Conservation (phyloP, 1,139 yeast species). For the Taphrina flavorubra region DNA sequence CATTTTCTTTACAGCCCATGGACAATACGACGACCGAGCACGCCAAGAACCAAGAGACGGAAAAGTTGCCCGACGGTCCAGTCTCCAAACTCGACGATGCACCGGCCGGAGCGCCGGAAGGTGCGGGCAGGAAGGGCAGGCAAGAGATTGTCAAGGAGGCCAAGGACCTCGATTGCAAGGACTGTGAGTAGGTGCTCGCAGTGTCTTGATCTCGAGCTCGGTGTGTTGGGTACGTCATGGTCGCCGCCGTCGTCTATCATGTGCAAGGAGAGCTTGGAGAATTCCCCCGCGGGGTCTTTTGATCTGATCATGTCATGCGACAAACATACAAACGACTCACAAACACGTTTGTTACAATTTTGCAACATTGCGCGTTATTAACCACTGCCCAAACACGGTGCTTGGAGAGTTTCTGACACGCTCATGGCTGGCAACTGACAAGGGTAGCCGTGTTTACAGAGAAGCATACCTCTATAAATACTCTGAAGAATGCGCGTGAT, state of each 20-base stretch:
- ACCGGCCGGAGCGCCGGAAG: constrained; percentile 25
- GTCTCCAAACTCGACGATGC: constrained; percentile 24
- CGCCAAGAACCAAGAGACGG: constrained; percentile 28
- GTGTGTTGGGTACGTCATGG: neutral
- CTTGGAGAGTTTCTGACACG: neutral
- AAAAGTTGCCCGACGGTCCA: constrained; percentile 32
- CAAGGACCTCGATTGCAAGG: constrained; percentile 25
- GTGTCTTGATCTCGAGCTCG: neutral
- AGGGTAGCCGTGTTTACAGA: neutral
- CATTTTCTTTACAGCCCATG: constrained; percentile 9
- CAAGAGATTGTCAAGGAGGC: constrained; percentile 29
- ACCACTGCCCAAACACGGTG: neutral
- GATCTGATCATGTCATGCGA: too few species aligned
- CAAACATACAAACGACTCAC: too few species aligned
- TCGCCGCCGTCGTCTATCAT: neutral
- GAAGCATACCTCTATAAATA: constrained; percentile 16
- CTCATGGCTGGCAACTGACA: neutral
- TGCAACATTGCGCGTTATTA: too few species aligned
- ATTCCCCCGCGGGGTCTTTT: too few species aligned
- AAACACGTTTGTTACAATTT: too few species aligned
- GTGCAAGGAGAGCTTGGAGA: too few species aligned
- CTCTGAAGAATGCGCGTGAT: constrained; percentile 28
- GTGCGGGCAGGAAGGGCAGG: constrained; percentile 26
- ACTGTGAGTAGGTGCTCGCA: constrained; percentile 8
- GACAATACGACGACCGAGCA: constrained; percentile 31